These are phyloP conservation scores for Papilionanthe hybrid DNA, from an alignment of 116 monocot species.

Conservation along the genomic window DNA sequence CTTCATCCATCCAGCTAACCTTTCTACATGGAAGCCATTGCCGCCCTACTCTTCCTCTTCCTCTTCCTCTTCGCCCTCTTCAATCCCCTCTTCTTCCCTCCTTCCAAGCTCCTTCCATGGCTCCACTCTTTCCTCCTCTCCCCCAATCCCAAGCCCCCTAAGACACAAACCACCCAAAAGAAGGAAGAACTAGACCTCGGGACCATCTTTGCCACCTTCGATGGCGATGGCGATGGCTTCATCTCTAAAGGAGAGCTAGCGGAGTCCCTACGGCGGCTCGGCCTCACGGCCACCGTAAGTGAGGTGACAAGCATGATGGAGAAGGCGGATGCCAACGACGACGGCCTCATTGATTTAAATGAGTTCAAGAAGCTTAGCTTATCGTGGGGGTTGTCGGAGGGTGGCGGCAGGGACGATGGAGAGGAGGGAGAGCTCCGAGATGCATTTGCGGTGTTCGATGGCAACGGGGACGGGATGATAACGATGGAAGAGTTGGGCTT, in stretches of 20 bases:
- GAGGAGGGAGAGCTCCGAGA: constrained; percentile 17
- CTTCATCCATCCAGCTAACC: background rate
- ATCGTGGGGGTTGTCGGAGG: background rate
- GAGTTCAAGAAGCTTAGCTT: constrained; percentile 33
- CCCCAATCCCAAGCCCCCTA: background rate
- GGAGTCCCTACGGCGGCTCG: constrained; percentile 21
- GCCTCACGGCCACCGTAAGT: constrained; percentile 4
- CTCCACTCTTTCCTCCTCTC: constrained; percentile 3
- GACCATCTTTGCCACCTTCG: constrained; percentile 33
- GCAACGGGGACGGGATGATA: constrained; percentile 39
- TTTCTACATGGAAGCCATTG: constrained; percentile 4
- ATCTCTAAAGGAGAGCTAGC: constrained; percentile 28
- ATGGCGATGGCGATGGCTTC: constrained; percentile 35
- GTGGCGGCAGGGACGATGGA: background rate
- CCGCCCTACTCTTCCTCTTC: constrained; percentile 8
- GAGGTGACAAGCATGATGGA: constrained; percentile 25
- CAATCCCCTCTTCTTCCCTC: constrained; percentile 11
- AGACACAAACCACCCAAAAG: background rate
- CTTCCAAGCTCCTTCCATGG: constrained; percentile 12
- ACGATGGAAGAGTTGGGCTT: constrained; percentile 47
- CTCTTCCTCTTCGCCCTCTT: constrained; percentile 22
- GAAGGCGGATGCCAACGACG: constrained; percentile 24
- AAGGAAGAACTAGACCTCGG: background rate
- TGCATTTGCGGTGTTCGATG: constrained; percentile 34
- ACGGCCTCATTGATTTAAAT: constrained; percentile 31